These are phyloP conservation scores for Colletotrichum lindemuthianum DNA, from an alignment of 2,329 filamentous ascomycete genomes.

Conservation along the genomic window DNA sequence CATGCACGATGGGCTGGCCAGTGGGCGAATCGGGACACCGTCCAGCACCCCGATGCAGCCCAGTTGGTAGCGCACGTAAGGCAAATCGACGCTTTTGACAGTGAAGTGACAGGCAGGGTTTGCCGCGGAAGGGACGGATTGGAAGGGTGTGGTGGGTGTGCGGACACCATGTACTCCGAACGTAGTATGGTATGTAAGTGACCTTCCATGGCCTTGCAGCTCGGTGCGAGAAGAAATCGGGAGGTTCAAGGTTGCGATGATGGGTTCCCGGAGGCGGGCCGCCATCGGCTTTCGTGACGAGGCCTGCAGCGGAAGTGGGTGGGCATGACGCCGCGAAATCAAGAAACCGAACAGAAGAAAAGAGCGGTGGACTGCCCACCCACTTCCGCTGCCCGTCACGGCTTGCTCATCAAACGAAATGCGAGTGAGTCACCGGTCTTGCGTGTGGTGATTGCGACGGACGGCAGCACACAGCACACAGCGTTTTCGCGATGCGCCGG, in stretches of 20 bases:
- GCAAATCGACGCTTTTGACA: slow-evolving; percentile 7
- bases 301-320: neutral
- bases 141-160: slow-evolving; percentile 14
- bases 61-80: slow-evolving; percentile 31
- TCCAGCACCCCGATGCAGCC: neutral
- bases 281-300: slow-evolving; percentile 24
- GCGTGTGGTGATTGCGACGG: slow-evolving; percentile 1
- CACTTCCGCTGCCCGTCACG: neutral
- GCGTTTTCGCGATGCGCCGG: slow-evolving; percentile 22
- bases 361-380: neutral
- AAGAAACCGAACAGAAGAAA: neutral
- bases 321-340: slow-evolving; percentile 6
- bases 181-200: no score
- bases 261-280: slow-evolving; percentile 10
- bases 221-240: no score
- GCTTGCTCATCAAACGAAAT: neutral
- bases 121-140: slow-evolving; percentile 8
- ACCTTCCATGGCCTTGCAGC: no score
- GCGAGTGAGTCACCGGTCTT: neutral
- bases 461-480: neutral
- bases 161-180: neutral
- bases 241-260: neutral
- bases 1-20: slow-evolving; percentile 19
- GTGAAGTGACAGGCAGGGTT: neutral
- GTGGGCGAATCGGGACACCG: slow-evolving; percentile 27